Base-by-base conservation (phyloP, 2,329 filamentous ascomycete genomes). In the Fusarium dlaminii region DNA sequence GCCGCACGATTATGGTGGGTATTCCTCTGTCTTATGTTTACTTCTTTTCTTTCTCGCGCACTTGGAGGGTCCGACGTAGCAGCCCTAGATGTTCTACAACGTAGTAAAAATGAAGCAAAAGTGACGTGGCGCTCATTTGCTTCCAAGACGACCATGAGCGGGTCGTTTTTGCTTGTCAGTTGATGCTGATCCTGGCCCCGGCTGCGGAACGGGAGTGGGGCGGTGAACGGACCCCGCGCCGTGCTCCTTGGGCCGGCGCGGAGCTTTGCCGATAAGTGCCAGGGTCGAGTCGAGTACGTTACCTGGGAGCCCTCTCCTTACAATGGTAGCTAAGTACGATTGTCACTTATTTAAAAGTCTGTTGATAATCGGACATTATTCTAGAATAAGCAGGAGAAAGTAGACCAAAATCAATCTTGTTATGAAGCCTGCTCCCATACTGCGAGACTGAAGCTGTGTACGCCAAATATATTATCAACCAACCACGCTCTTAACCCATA, bases 201-300 rank as follows among this genome's bases (percentile, higher is more conserved):
- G 72, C 56, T 63, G 59, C 63, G 55, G 72, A 74, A 68, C 66
- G 67, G 58, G 55, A 72, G 72, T 72, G 69, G 72, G 72, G 63
- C 39, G 43, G 55, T 54, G 49, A 60, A 63, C 67, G 63, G 71
- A 65, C 67, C 57, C 67, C 54, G 61, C 49, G 54, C 54, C 68
- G 48, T 51, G n/a, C 22, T 51, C 48, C 48, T 51, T 51, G 30
- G 48, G 30, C 48, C 48, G 59, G 49, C 37, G 37, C 24, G 59
- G 62, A 39, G 36, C 48, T 40, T 59, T 34, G 34, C 66, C 34
- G 43, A 42, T 42, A 30, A 58, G 24, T 17, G n/a, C 20, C 11
- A 39, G 51, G 51, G 51, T 54, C 24, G n/a, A 54, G 49, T 37
- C 20, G 20, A 29, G 14, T 22, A 54, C 17, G 30, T 24, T 52